Conservation (phyloP, 2,329 filamentous ascomycete species). For the Chaetomiaceae sp. region DNA sequence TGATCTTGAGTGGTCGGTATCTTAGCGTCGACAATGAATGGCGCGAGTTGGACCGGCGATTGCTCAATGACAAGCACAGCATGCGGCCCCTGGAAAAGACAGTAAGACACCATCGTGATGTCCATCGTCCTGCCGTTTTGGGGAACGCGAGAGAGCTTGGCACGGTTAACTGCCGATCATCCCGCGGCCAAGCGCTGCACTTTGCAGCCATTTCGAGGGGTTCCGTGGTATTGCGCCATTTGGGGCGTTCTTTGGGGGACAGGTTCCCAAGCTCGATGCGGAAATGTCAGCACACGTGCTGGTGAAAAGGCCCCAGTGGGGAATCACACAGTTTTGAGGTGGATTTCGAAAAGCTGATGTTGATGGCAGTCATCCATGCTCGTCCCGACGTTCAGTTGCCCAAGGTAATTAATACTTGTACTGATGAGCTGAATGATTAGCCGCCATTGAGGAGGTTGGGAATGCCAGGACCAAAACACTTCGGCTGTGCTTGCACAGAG, state of each 20-base stretch:
- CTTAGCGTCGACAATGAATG: slow-evolving; percentile 2
- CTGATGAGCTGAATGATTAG: no score
- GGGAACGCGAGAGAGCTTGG: slow-evolving; percentile 14
- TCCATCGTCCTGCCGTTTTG: not conserved
- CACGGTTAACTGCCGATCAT: slow-evolving; percentile 3
- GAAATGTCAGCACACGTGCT: not conserved
- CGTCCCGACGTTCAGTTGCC: no score
- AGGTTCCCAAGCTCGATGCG: not conserved
- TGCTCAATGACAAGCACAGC: slow-evolving; percentile 9
- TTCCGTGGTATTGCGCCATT: slow-evolving; percentile 11
- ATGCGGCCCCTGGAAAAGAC: no score
- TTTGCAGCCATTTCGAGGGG: slow-evolving; percentile 18
- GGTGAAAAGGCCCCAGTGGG: not conserved
- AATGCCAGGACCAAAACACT: no score
- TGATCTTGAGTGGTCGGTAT: not conserved
- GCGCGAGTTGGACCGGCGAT: slow-evolving; percentile 16
- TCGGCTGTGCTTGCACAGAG: no score
- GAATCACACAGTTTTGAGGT: not conserved
- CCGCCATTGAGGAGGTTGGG: no score
- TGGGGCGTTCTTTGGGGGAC: no score
- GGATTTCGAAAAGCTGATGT: not conserved
- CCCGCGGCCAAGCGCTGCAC: not conserved
- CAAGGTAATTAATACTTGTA: no score
- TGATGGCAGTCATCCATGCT: no score
- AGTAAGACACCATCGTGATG: not conserved